phyloP scores from a whole-genome alignment of 164 flowering plant genomes.

The Taxillus chinensis region DNA sequence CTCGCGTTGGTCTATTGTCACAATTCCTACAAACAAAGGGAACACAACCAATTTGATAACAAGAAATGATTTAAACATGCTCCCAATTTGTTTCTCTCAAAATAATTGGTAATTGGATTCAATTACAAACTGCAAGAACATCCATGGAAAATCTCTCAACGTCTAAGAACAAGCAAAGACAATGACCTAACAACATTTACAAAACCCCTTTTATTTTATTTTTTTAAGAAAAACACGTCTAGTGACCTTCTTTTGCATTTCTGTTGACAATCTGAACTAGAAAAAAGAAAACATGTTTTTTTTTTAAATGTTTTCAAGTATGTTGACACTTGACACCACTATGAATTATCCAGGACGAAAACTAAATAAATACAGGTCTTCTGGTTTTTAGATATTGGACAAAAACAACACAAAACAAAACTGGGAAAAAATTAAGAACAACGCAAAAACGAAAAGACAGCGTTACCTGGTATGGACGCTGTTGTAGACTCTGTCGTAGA shows the following conservation, averaged over 20 bases:
- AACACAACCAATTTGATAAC: background rate
- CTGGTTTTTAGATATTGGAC: too few relatives aligned
- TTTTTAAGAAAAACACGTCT: too few relatives aligned
- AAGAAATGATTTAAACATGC: too few relatives aligned
- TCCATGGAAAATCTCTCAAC: background rate
- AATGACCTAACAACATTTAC: too few relatives aligned
- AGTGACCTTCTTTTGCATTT: too few relatives aligned
- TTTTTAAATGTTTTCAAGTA: background rate
- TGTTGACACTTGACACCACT: background rate
- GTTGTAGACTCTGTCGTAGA: slow-evolving; percentile 45
- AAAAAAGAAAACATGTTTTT: too few relatives aligned
- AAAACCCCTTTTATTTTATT: too few relatives aligned
- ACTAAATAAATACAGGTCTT: background rate
- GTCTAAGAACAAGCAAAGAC: background rate
- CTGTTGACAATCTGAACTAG: too few relatives aligned
- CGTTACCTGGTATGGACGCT: slow-evolving; percentile 38
- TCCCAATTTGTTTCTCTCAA: too few relatives aligned
- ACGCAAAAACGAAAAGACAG: background rate
- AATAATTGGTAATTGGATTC: background rate
- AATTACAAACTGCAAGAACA: background rate
- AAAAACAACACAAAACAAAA: background rate
- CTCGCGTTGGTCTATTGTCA: slow-evolving; percentile 33
- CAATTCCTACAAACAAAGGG: slow-evolving; percentile 26
- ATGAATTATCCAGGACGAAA: too few relatives aligned
- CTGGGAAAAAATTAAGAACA: background rate